Percentiles rank a stretch among this genome's conserved stretches.
Evolutionary conservation across 2,329 filamentous ascomycete genomes (phyloP).

Genomic region (Trichophyton verrucosum): DNA sequence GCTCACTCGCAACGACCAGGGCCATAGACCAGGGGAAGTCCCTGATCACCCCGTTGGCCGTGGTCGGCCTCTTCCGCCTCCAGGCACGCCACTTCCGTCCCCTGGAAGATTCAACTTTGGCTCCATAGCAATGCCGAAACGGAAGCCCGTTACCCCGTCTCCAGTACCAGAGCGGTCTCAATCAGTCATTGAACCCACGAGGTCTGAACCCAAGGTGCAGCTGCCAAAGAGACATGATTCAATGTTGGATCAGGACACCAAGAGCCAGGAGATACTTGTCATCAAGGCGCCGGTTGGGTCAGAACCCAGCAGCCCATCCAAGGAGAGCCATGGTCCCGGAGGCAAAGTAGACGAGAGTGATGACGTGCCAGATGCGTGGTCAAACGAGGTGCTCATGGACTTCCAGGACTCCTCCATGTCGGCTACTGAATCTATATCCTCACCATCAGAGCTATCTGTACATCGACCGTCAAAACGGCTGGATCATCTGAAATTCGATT

Average conservation of each 20-base stretch:
- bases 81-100: slow-evolving; percentile 63
- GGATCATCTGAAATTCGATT: neutral
- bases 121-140: slow-evolving; percentile 47
- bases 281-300: slow-evolving; percentile 55
- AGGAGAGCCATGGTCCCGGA: neutral
- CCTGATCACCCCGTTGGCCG: slow-evolving; percentile 64
- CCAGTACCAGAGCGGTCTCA: slow-evolving; percentile 20
- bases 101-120: slow-evolving; percentile 47
- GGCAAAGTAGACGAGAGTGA: neutral
- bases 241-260: slow-evolving; percentile 23
- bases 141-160: slow-evolving; percentile 48
- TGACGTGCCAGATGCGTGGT: slow-evolving; percentile 1
- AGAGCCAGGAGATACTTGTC: slow-evolving; percentile 46
- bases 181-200: slow-evolving; percentile 22
- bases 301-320: slow-evolving; percentile 14
- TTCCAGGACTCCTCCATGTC: neutral
- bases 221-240: slow-evolving; percentile 38
- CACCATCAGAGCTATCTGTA: neutral
- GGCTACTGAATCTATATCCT: neutral
- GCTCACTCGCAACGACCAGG: slow-evolving; percentile 31
- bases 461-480: neutral
- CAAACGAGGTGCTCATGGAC: slow-evolving; percentile 1
- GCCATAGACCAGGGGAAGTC: slow-evolving; percentile 30
- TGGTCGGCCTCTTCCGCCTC: slow-evolving; percentile 68
- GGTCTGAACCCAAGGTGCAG: slow-evolving; percentile 34